A percentile compares a stretch with the other conserved stretches of the same genome.
These are phyloP conservation scores for Allantophomopsis lycopodina DNA, from an alignment of 2,329 filamentous ascomycete genomes.

Conservation along the genomic window DNA sequence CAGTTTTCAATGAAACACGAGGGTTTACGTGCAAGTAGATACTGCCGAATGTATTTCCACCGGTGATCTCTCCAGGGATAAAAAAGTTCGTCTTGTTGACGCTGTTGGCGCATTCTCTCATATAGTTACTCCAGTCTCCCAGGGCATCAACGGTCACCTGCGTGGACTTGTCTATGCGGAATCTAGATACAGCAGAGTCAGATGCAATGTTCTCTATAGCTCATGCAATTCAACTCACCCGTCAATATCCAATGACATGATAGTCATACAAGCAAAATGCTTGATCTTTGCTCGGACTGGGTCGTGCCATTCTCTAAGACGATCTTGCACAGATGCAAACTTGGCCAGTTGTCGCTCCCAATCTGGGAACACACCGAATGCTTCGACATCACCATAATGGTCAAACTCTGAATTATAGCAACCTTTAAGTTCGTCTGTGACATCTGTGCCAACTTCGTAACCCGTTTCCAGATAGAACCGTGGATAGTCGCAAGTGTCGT, in stretches of 20 bases:
- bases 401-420: slow-evolving; percentile 53
- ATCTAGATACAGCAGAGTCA: no score
- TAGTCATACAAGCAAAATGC: slow-evolving; percentile 47
- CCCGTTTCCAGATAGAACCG: slow-evolving; percentile 49
- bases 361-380: slow-evolving; percentile 48
- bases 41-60: slow-evolving; percentile 43
- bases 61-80: slow-evolving; percentile 47
- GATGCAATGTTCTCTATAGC: no score
- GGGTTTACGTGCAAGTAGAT: slow-evolving; percentile 24
- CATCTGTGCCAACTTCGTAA: slow-evolving; percentile 29
- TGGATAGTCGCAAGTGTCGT: slow-evolving; percentile 42
- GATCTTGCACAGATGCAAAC: slow-evolving; percentile 54
- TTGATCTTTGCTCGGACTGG: slow-evolving; percentile 40
- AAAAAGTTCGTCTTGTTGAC: slow-evolving; percentile 50
- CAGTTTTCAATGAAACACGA: no score
- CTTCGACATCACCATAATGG: slow-evolving; percentile 46
- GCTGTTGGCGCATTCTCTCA: slow-evolving; percentile 40
- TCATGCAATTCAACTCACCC: slow-evolving; percentile 26
- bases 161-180: slow-evolving; percentile 50
- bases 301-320: slow-evolving; percentile 47
- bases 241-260: slow-evolving; percentile 47
- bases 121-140: slow-evolving; percentile 38
- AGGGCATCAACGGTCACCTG: slow-evolving; percentile 49
- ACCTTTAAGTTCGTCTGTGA: slow-evolving; percentile 31
- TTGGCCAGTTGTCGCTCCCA: slow-evolving; percentile 51